A percentile compares a stretch with the other conserved stretches of the same genome.
phyloP scores from a whole-genome alignment of 2,329 filamentous ascomycete species.

The Phialemoniopsis sp. region DNA sequence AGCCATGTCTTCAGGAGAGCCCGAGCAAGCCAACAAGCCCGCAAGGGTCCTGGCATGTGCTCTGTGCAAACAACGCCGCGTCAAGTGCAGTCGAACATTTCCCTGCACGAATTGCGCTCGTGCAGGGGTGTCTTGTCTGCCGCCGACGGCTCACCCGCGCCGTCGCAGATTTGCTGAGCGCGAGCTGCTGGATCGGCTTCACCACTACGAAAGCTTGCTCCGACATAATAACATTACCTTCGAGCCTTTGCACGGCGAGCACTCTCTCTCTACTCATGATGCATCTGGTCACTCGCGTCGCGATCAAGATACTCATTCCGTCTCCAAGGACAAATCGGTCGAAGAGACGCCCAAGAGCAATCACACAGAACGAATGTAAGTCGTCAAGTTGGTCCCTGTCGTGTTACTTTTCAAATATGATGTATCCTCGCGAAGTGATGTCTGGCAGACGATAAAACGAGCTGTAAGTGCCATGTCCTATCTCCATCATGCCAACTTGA shows the following conservation, averaged over 20 bases:
- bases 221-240: conserved; percentile 50
- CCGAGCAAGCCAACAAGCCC: conserved; percentile 12
- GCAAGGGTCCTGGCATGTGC: conserved; percentile 42
- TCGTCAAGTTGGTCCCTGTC: no score
- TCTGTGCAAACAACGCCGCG: conserved; percentile 60
- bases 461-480: conserved; percentile 21
- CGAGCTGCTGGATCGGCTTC: conserved; percentile 52
- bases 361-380: neutral
- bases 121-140: conserved; percentile 35
- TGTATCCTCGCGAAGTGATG: conserved; percentile 24
- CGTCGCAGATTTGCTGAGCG: conserved; percentile 48
- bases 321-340: conserved; percentile 15
- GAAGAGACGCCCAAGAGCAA: no score
- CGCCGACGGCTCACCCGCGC: conserved; percentile 31
- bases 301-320: conserved; percentile 7
- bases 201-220: conserved; percentile 53
- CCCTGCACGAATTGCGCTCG: conserved; percentile 53
- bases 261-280: neutral
- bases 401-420: no score
- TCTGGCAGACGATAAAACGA: conserved; percentile 41
- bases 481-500: neutral
- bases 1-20: no score
- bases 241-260: conserved; percentile 30
- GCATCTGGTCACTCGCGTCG: conserved; percentile 13
- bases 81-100: conserved; percentile 56